phyloP scores from a whole-genome alignment of 768 basidiomycete genomes.

The Termitomyces eurrhizus region DNA sequence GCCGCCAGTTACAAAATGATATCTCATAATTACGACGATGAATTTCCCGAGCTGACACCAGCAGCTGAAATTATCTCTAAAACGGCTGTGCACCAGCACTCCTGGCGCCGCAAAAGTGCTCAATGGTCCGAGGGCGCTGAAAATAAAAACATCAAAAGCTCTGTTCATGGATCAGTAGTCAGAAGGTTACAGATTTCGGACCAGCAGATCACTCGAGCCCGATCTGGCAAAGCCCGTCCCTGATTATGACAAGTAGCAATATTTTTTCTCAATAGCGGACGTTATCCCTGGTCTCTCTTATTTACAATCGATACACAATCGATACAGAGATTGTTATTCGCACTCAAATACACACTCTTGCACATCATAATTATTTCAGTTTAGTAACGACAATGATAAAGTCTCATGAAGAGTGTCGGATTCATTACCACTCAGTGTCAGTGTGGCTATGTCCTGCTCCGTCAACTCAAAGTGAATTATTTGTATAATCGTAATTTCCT shows the following conservation, averaged over 20 bases:
- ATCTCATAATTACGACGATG: background rate
- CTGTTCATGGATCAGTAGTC: background rate
- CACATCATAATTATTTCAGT: too few relatives aligned
- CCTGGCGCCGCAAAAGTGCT: background rate
- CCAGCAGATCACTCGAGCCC: constrained; percentile 3
- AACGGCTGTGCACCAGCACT: background rate
- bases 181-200: constrained; percentile 1
- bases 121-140: background rate
- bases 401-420: too few relatives aligned
- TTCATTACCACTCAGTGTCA: too few relatives aligned
- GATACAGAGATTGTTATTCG: too few relatives aligned
- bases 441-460: too few relatives aligned
- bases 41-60: constrained; percentile 1
- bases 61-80: background rate
- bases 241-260: background rate
- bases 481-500: too few relatives aligned
- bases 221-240: background rate
- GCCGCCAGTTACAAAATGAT: background rate
- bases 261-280: background rate
- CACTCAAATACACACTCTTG: too few relatives aligned
- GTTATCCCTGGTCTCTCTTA: too few relatives aligned
- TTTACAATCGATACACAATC: too few relatives aligned
- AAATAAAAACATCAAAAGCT: background rate
- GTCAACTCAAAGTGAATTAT: too few relatives aligned
- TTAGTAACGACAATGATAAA: too few relatives aligned